Conservation (phyloP, 176 grass and related monocot genomes). For the Carex cristatella region DNA sequence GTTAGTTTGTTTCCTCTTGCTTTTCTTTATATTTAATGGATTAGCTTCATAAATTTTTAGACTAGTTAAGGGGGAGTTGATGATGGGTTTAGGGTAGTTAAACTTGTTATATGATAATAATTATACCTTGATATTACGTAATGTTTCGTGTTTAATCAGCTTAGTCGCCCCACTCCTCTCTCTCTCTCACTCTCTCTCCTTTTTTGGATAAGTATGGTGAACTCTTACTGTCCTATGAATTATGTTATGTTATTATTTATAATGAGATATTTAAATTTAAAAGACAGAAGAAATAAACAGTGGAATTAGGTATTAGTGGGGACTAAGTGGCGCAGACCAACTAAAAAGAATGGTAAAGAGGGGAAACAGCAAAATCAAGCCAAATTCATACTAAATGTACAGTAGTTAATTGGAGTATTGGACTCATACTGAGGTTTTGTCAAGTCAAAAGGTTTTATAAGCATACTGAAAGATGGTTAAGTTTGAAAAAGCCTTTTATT, state of each 20-base stretch:
- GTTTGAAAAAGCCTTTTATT: neutral
- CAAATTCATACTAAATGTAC: neutral
- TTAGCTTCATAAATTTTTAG: neutral
- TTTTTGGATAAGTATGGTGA: neutral
- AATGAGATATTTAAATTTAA: neutral
- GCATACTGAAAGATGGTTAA: neutral
- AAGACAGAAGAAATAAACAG: neutral
- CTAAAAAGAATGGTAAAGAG: neutral
- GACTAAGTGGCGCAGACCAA: neutral
- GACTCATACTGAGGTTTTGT: neutral
- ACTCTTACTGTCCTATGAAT: neutral
- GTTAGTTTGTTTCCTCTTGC: slow-evolving; percentile 23
- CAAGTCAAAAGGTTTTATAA: neutral
- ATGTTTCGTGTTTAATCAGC: neutral
- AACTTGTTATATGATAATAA: neutral
- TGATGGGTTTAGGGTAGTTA: neutral
- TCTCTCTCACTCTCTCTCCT: neutral
- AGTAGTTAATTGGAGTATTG: neutral
- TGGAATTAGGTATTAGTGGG: neutral
- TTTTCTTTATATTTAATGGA: neutral
- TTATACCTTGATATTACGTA: neutral
- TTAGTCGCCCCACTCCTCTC: neutral
- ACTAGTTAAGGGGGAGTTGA: neutral
- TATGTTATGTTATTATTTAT: neutral
- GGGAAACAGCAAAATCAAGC: neutral